Percentiles rank a stretch among this genome's conserved stretches.
Conservation (phyloP, 176 grass and related monocot species). For the Metroxylon sagu region DNA sequence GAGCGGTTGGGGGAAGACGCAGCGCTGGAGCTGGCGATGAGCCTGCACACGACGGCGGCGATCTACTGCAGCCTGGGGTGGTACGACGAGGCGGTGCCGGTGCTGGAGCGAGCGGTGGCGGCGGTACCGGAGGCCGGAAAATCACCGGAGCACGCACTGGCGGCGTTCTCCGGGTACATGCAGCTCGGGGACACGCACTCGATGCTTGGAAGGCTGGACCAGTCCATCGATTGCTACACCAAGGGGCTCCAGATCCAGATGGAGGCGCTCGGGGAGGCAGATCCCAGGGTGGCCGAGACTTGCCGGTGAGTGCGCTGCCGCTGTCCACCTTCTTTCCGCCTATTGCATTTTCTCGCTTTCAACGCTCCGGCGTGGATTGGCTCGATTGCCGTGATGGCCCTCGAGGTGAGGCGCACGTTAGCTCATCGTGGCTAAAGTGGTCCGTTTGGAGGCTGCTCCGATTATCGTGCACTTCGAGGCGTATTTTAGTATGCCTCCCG, state of each 20-base stretch:
- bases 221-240: slow-evolving; percentile 81
- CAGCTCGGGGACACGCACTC: slow-evolving; percentile 97
- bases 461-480: no score
- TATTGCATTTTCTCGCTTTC: not conserved
- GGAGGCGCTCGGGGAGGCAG: slow-evolving; percentile 65
- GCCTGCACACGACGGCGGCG: slow-evolving; percentile 84
- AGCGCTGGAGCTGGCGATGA: slow-evolving; percentile 95
- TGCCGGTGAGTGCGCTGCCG: slow-evolving; percentile 40
- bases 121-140: not conserved
- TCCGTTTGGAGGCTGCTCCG: no score
- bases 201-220: slow-evolving; percentile 84
- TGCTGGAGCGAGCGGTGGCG: slow-evolving; percentile 75
- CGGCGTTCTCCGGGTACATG: slow-evolving; percentile 96
- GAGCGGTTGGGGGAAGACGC: slow-evolving; percentile 59
- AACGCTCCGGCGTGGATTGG: no score
- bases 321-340: not conserved
- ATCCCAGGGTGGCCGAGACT: slow-evolving; percentile 86
- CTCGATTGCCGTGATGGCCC: no score
- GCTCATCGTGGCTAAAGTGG: no score
- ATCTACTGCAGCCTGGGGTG: slow-evolving; percentile 71
- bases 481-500: no score
- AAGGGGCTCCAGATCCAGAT: slow-evolving; percentile 99
- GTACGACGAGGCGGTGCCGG: slow-evolving; percentile 73
- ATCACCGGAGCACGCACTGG: slow-evolving; percentile 32
- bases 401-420: no score